Evolutionary conservation across 2,329 filamentous ascomycete genomes (phyloP), one percentile per base, ranked within the genome.

Genomic region (Fusarium sp.): DNA sequence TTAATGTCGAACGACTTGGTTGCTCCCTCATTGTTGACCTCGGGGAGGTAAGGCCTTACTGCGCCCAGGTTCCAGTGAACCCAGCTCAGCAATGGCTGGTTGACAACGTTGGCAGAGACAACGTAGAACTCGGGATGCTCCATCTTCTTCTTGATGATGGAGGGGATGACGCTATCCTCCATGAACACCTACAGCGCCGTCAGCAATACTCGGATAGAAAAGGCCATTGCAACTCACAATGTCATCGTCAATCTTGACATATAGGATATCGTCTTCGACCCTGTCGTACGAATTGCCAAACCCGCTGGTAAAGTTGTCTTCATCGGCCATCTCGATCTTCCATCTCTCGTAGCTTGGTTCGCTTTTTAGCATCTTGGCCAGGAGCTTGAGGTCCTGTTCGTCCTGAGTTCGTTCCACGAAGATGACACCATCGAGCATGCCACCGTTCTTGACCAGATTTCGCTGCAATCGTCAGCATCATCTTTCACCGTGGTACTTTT

Each of bases 81-180:
- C 77, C 84, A 83, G 53, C 82, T 81, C 31, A 87, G 82, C 10
- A 85, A 79, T 13, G 85, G 85, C 53, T 86, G 84, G 65, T 88
- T 88, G 67, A 88, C 78, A 20, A 89, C 79, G 66, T 88, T 87
- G 54, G 85, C 85, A 2, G 84, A 85, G 13, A 88, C 83, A 49
- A 83, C 77, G 66, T 82, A 82, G 25, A 81, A 81, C 38, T 86
- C 81, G 7, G 85, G 84, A 31, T 87, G 80, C 4, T 82, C 79
- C 53, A 85, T 74, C 65, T 84, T 84, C 18, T 84, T 85, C 66
- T 84, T 83, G 27, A 87, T 80, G 6, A 89, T 79, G 3, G 84
- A 83, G 2, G 85, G 81, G 53, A 89, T 85, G 63, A 74, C 80
- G 64, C 69, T 75, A 40, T 81, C 78, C 46, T 79, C 78, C 69